Evolutionary conservation across 2,329 filamentous ascomycete species (phyloP).

Genomic region (Leptographium lundbergii): DNA sequence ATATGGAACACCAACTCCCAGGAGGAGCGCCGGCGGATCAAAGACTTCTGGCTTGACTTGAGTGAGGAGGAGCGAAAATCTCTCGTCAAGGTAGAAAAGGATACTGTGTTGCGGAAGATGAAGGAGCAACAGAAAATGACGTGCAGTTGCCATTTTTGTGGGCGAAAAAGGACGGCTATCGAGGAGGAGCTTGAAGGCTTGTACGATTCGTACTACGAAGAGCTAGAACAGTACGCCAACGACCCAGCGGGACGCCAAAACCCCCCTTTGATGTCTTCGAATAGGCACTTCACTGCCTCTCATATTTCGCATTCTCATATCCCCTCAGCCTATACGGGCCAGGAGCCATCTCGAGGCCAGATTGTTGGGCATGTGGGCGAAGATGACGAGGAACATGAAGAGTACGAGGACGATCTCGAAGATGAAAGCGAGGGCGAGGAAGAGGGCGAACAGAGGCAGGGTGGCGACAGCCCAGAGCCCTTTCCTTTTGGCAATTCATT

Average conservation of each 20-base stretch:
- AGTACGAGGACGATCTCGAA: constrained; percentile 37
- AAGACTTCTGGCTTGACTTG: constrained; percentile 93
- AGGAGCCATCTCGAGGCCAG: constrained; percentile 62
- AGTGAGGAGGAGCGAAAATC: constrained; percentile 92
- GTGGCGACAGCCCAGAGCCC: constrained; percentile 67
- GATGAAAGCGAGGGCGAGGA: constrained; percentile 54
- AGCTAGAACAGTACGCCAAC: constrained; percentile 94
- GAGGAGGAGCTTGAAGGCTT: constrained; percentile 96
- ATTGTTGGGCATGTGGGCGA: constrained; percentile 55
- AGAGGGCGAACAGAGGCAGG: constrained; percentile 50
- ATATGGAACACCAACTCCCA: constrained; percentile 96
- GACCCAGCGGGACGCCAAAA: constrained; percentile 50
- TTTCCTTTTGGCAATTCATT: constrained; percentile 97
- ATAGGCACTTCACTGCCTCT: constrained; percentile 47
- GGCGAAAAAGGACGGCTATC: constrained; percentile 89
- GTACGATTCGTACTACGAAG: constrained; percentile 97
- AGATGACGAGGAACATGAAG: constrained; percentile 40
- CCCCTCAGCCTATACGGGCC: constrained; percentile 44
- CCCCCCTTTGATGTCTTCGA: constrained; percentile 54
- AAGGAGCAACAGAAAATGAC: constrained; percentile 99
- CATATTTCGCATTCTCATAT: constrained; percentile 45
- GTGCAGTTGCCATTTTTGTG: constrained; percentile 95
- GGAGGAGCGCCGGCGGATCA: constrained; percentile 93
- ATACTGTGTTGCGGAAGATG: constrained; percentile 97
- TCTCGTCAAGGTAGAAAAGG: constrained; percentile 95